A percentile compares a stretch with the other conserved stretches of the same genome.
Evolutionary conservation across 257 asterid genomes (phyloP).

Genomic region (Agastache rugosa): DNA sequence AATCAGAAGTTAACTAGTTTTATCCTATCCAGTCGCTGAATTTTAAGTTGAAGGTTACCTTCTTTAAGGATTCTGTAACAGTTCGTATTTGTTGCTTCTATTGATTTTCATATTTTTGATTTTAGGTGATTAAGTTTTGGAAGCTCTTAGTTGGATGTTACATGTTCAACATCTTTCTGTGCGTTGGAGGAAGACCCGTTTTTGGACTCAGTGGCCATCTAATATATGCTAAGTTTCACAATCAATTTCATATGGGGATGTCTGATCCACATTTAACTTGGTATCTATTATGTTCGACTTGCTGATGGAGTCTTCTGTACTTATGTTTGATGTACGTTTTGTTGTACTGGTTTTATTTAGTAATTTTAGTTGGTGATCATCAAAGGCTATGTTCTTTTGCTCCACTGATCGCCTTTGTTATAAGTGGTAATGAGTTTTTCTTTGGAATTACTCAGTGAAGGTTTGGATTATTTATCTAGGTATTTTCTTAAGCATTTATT

Average conservation of each 20-base stretch:
- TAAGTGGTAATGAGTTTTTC: background rate
- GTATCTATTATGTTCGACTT: background rate
- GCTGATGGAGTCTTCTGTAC: background rate
- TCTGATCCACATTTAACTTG: background rate
- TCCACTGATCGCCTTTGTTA: background rate
- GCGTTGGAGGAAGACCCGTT: background rate
- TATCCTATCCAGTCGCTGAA: too few species aligned
- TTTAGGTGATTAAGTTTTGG: constrained; percentile 13
- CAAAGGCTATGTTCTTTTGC: background rate
- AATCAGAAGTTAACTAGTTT: background rate
- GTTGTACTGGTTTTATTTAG: background rate
- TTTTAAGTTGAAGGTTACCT: too few species aligned
- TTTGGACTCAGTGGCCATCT: background rate
- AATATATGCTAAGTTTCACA: background rate
- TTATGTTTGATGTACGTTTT: background rate
- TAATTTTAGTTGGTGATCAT: background rate
- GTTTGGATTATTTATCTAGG: too few species aligned
- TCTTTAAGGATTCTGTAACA: too few species aligned
- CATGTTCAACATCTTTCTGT: background rate
- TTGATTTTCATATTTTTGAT: constrained; percentile 7
- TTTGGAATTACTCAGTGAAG: background rate
- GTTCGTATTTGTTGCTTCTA: background rate
- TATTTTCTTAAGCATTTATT: too few species aligned
- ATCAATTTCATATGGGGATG: background rate
- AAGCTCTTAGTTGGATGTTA: background rate